Base-by-base conservation (phyloP, 1,139 yeast species). In the Yamadazyma epiphylla region DNA sequence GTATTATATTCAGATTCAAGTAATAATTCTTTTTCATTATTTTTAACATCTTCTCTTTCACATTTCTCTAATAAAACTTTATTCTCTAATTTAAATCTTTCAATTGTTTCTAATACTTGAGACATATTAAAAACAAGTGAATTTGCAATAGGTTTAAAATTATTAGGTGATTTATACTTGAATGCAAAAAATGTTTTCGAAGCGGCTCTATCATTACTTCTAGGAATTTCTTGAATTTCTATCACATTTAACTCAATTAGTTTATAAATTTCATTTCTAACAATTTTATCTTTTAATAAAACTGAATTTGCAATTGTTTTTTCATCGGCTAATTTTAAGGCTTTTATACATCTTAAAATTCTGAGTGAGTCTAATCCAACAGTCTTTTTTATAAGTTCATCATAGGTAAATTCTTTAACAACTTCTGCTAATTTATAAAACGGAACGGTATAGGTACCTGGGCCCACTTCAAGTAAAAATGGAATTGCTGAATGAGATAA, bases 161-260 rank as follows among this genome's bases (percentile, higher is more conserved):
- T 70, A 21, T 80, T 48, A 34, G 73, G 73, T 35, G 79, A 78
- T 32, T 77, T 77, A 45, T 80, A 84, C 51, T 87, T 74, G 70
- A 87, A 91, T 27, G 91, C 70, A 50, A 78, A 91, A 27, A 83
- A 82, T 1, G 96, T 82, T 44, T 94, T 78, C 25, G 87, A 80
- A 0, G 97, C 96, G 2, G 95, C 91, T 41, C 98, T 71, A 53
- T 89, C 97, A 19, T 80, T 82, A 21, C 95, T 82, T 49, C 94
- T 74, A 6, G 98, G 97, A 19, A 91, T 84, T 60, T 94, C 98
- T 55, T 91, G 97, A 26, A 82, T 70, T 51, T 82, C 88, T 15
- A 81, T 58, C 12, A 80, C 66, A 43, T 80, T 80, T 43, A 74
- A 67, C 30, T 69, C 72, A 13, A 79, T 62, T 30, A 82, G 54